Conservation (phyloP, 2,329 filamentous ascomycete genomes). For the Epichloe sibirici region DNA sequence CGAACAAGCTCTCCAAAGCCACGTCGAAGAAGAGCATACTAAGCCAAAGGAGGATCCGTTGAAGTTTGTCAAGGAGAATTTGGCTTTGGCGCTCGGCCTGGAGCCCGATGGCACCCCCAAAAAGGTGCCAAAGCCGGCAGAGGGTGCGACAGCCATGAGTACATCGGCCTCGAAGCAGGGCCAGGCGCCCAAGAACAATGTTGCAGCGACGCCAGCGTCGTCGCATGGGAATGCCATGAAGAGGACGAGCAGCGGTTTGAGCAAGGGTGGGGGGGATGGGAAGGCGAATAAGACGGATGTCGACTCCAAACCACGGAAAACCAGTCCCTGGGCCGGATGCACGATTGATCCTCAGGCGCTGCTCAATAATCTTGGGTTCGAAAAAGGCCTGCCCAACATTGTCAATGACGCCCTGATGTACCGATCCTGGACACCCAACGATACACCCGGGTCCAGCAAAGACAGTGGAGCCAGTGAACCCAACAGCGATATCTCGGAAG, state of each 20-base stretch:
- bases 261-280: constrained; percentile 24
- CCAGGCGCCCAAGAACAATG: constrained; percentile 30
- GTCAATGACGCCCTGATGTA: constrained; percentile 42
- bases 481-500: constrained; percentile 49
- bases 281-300: constrained; percentile 16
- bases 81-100: constrained; percentile 38
- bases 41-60: constrained; percentile 42
- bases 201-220: constrained; percentile 37
- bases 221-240: constrained; percentile 40
- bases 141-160: constrained; percentile 25
- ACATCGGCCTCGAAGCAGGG: constrained; percentile 34
- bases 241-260: constrained; percentile 33
- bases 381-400: constrained; percentile 27
- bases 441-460: constrained; percentile 53
- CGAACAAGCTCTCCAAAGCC: constrained; percentile 40
- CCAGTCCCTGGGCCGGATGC: constrained; percentile 26
- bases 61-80: constrained; percentile 38
- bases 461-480: constrained; percentile 47
- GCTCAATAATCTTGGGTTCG: constrained; percentile 22
- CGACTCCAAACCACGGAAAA: constrained; percentile 3
- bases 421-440: constrained; percentile 45
- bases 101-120: constrained; percentile 36
- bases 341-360: constrained; percentile 39
- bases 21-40: constrained; percentile 47
- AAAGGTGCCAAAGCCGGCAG: constrained; percentile 19